Evolutionary conservation across 73 alveolate species (phyloP).

Genomic region (Tetrahymena borealis): DNA sequence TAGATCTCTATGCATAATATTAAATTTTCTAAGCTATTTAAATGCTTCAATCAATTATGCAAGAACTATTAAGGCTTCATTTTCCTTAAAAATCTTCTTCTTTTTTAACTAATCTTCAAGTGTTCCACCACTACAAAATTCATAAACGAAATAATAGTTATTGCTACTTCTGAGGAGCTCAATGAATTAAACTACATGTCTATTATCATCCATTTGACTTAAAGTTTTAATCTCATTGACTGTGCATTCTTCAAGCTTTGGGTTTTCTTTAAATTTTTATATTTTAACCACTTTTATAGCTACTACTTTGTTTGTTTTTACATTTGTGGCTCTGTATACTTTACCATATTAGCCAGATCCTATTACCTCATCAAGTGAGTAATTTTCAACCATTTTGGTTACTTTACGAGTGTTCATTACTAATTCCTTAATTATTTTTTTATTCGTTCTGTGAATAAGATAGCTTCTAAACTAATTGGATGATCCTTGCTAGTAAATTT

Average conservation of each 20-base stretch:
- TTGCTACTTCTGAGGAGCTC: conserved; percentile 18
- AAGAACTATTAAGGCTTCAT: conserved; percentile 9
- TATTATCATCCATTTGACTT: conserved; percentile 7
- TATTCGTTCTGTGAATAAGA: too few species aligned
- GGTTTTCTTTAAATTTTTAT: conserved; percentile 32
- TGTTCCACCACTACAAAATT: conserved; percentile 41
- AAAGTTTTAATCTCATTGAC: conserved; percentile 31
- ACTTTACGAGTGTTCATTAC: background rate
- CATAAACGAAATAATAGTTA: conserved; percentile 36
- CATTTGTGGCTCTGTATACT: conserved; percentile 41
- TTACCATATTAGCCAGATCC: conserved; percentile 40
- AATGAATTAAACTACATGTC: conserved; percentile 22
- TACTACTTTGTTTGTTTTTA: background rate
- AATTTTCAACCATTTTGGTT: conserved; percentile 30
- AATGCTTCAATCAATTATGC: conserved; percentile 25
- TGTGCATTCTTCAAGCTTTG: conserved; percentile 33
- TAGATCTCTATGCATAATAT: conserved; percentile 37
- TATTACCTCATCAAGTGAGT: conserved; percentile 26
- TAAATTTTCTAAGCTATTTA: conserved; percentile 17
- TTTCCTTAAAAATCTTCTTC: conserved; percentile 25
- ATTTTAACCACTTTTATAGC: conserved; percentile 31
- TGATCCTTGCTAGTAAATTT: too few species aligned
- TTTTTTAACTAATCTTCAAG: conserved; percentile 12
- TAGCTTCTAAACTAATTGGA: too few species aligned
- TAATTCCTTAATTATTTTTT: background rate